Evolutionary conservation across 345 rosid species (phyloP).

Genomic region (Hevea brasiliensis): DNA sequence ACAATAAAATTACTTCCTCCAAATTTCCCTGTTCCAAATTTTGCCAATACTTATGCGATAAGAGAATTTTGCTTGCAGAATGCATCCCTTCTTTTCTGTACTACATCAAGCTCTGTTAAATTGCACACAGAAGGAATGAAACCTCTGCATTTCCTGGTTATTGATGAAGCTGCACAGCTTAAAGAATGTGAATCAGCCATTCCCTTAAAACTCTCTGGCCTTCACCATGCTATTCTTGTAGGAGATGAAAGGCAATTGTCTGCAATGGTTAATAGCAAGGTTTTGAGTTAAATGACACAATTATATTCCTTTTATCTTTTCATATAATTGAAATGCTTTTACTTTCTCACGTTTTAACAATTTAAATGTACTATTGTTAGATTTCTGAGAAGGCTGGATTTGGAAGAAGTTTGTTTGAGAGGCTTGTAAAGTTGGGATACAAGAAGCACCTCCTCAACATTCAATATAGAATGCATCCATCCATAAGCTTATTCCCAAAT

Average conservation of each 20-base stretch:
- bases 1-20: conserved; percentile 17
- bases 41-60: not conserved
- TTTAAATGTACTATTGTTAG: not conserved
- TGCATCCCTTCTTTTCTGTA: conserved; percentile 43
- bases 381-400: conserved; percentile 10
- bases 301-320: not conserved
- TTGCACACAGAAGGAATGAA: conserved; percentile 17
- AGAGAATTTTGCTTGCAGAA: conserved; percentile 30
- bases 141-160: conserved; percentile 36
- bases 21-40: not conserved
- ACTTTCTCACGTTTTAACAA: not conserved
- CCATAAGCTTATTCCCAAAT: conserved; percentile 26
- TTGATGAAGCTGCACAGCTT: conserved; percentile 60
- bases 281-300: not conserved
- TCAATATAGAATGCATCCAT: conserved; percentile 33
- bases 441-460: conserved; percentile 15
- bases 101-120: conserved; percentile 44
- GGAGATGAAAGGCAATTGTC: conserved; percentile 55
- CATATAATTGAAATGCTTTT: not conserved
- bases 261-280: conserved; percentile 52
- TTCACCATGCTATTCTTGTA: conserved; percentile 43
- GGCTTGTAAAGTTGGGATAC: conserved; percentile 16
- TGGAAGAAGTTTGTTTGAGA: conserved; percentile 29
- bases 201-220: conserved; percentile 46
- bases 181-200: conserved; percentile 56